Conservation (phyloP, 2,329 filamentous ascomycete genomes). For the Tolypocladium cylindrosporum region DNA sequence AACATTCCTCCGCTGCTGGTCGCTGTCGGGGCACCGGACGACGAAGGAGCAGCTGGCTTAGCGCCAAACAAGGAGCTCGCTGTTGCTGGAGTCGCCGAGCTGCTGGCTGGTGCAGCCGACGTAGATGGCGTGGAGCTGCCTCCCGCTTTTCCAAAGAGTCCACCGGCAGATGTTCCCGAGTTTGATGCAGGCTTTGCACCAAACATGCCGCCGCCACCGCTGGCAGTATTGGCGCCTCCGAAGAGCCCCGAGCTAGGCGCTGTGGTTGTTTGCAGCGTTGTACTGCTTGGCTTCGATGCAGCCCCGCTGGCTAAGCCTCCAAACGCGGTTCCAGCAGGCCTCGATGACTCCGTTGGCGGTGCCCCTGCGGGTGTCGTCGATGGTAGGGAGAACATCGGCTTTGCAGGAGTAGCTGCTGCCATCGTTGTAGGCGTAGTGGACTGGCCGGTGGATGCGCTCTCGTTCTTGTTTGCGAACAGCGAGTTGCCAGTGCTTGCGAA, state of each 20-base stretch:
- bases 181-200: slow-evolving; percentile 13
- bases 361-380: slow-evolving; percentile 39
- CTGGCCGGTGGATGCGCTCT: not conserved
- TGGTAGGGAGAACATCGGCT: slow-evolving; percentile 34
- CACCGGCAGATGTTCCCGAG: slow-evolving; percentile 9
- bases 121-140: slow-evolving; percentile 10
- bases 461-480: slow-evolving; percentile 18
- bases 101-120: slow-evolving; percentile 13
- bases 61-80: slow-evolving; percentile 26
- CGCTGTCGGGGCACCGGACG: slow-evolving; percentile 9
- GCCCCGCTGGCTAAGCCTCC: not conserved
- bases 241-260: slow-evolving; percentile 17
- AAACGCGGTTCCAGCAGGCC: slow-evolving; percentile 11
- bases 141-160: slow-evolving; percentile 14
- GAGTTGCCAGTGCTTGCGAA: slow-evolving; percentile 17
- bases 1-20: slow-evolving; percentile 21
- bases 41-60: slow-evolving; percentile 23
- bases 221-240: slow-evolving; percentile 15
- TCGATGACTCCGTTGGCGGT: slow-evolving; percentile 32
- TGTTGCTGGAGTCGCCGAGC: slow-evolving; percentile 12
- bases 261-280: slow-evolving; percentile 7
- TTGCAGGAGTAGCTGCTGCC: slow-evolving; percentile 28
- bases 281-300: not conserved
- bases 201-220: slow-evolving; percentile 4
- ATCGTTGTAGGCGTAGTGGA: slow-evolving; percentile 12